Conservation (phyloP, 2,329 filamentous ascomycete species). For the Xylariaceae sp. region DNA sequence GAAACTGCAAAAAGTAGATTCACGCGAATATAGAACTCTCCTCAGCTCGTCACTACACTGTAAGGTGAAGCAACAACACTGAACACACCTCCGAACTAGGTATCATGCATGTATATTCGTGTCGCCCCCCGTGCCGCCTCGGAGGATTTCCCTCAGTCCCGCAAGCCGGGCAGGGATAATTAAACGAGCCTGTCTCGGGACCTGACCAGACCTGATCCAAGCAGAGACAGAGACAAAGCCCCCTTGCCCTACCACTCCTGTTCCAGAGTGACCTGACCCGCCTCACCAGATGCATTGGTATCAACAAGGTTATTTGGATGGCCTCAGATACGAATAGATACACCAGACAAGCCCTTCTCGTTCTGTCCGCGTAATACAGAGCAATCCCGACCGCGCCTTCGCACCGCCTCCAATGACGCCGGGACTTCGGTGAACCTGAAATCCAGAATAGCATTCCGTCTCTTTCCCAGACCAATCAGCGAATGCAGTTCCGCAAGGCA, state of each 20-base stretch:
- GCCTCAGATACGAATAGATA: too few relatives aligned
- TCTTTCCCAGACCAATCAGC: constrained; percentile 9
- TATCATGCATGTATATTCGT: background rate
- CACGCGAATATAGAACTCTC: background rate
- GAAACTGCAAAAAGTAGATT: background rate
- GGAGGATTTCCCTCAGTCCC: constrained; percentile 11
- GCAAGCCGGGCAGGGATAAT: constrained; percentile 17
- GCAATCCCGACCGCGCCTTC: background rate
- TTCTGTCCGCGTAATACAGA: background rate
- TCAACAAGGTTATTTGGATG: too few relatives aligned
- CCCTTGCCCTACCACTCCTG: constrained; percentile 5
- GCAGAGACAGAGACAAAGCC: constrained; percentile 1
- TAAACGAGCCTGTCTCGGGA: constrained; percentile 32
- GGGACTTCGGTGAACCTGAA: background rate
- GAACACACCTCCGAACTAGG: background rate
- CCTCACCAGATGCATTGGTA: too few relatives aligned
- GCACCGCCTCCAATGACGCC: constrained; percentile 4
- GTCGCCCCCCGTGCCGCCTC: background rate
- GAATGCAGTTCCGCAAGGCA: constrained; percentile 8
- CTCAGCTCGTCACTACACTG: background rate
- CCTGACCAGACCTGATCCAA: constrained; percentile 20
- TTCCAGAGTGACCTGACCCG: constrained; percentile 15
- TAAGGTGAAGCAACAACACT: background rate
- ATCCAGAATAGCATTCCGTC: constrained; percentile 6
- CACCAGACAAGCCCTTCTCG: too few relatives aligned